Percentiles rank a stretch among this genome's conserved stretches.
Evolutionary conservation across 352 stramenopile genomes (phyloP).

Genomic region (Thalassiosira oceanica): DNA sequence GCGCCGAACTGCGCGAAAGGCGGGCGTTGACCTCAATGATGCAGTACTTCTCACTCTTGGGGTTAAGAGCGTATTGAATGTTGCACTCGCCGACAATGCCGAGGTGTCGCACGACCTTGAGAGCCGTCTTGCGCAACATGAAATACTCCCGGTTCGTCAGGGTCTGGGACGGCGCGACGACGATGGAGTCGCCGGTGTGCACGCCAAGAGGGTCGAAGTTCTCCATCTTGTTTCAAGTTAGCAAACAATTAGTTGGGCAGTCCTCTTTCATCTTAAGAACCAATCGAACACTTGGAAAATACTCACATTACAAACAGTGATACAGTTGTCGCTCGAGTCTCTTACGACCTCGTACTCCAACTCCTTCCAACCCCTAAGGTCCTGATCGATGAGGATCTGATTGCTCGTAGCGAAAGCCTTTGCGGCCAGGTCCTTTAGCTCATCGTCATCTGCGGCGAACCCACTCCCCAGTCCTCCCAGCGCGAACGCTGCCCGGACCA

Average conservation of each 20-base stretch:
- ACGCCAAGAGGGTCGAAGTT: conserved; percentile 97
- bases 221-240: conserved; percentile 87
- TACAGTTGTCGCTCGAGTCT: conserved; percentile 94
- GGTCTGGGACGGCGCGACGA: conserved; percentile 95
- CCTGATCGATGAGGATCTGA: conserved; percentile 98
- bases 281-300: background rate
- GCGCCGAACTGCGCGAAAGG: conserved; percentile 95
- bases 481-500: conserved; percentile 96
- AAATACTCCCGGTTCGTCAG: conserved; percentile 96
- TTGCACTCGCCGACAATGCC: conserved; percentile 98
- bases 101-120: conserved; percentile 94
- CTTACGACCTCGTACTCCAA: conserved; percentile 98
- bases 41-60: conserved; percentile 92
- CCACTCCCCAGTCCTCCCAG: conserved; percentile 96
- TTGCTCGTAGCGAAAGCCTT: conserved; percentile 87
- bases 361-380: conserved; percentile 97
- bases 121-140: conserved; percentile 94
- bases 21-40: conserved; percentile 98
- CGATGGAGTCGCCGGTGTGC: conserved; percentile 97
- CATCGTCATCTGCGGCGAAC: conserved; percentile 90
- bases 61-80: conserved; percentile 97
- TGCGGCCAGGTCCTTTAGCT: conserved; percentile 76
- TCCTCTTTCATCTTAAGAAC: background rate
- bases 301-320: conserved; percentile 88
- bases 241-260: background rate